These are phyloP conservation scores for Penicillium steckii DNA, from an alignment of 495 filamentous ascomycete genomes.

Conservation along the genomic window DNA sequence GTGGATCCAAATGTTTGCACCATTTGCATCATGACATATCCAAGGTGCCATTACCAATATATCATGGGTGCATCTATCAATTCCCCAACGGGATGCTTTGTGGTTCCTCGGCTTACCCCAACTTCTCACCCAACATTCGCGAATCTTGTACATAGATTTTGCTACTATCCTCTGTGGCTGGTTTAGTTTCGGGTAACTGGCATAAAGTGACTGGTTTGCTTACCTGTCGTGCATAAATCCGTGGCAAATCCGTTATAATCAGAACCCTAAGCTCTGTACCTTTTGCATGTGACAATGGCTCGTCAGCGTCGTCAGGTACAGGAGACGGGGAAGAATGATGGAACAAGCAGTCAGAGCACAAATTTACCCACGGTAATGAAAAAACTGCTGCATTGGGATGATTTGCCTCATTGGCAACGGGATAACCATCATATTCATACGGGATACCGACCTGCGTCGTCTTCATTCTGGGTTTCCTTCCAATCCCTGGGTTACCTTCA, in stretches of 20 bases:
- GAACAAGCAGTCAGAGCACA: not conserved
- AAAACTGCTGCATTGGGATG: constrained; percentile 57
- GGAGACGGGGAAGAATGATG: not conserved
- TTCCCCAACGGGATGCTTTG: constrained; percentile 1
- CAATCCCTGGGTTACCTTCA: constrained; percentile 72
- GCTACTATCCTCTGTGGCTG: not conserved
- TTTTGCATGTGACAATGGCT: constrained; percentile 34
- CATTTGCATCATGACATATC: no score
- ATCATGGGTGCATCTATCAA: no score
- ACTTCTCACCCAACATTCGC: constrained; percentile 25
- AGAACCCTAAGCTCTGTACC: constrained; percentile 13
- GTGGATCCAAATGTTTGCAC: constrained; percentile 9
- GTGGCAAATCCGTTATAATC: constrained; percentile 16
- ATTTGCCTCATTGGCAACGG: constrained; percentile 66
- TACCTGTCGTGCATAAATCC: constrained; percentile 13
- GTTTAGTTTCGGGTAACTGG: not conserved
- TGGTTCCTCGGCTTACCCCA: constrained; percentile 14
- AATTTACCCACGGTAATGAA: constrained; percentile 29
- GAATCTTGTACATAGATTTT: not conserved
- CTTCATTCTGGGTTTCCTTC: constrained; percentile 61
- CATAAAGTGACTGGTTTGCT: constrained; percentile 8
- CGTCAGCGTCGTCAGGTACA: constrained; percentile 35
- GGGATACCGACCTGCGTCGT: constrained; percentile 69
- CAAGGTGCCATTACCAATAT: no score
- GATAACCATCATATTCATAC: constrained; percentile 75